Evolutionary conservation across 1,284 basidiomycete genomes (phyloP).

Genomic region (Microbotryum saponariae): DNA sequence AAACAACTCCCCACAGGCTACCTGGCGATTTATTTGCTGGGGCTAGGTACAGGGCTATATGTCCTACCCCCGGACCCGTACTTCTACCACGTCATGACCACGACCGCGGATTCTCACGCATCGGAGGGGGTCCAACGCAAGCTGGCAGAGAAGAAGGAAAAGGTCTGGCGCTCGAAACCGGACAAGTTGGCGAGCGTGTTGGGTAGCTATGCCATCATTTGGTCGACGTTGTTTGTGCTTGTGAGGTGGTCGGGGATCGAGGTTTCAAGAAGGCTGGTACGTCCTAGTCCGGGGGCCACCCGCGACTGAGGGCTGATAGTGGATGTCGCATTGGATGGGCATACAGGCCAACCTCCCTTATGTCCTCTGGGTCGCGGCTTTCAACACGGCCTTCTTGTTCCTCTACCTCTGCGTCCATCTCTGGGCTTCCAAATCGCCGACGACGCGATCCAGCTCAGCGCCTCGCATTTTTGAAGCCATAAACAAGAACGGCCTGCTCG

Average conservation of each 20-base stretch:
- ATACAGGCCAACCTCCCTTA: slow-evolving; percentile 77
- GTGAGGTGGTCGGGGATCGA: slow-evolving; percentile 27
- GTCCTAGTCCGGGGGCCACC: background rate
- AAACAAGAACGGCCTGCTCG: slow-evolving; percentile 67
- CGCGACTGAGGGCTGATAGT: background rate
- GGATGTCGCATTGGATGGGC: background rate
- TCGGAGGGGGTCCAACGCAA: slow-evolving; percentile 25
- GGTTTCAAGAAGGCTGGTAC: slow-evolving; percentile 69
- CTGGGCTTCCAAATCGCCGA: slow-evolving; percentile 38
- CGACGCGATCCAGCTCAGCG: slow-evolving; percentile 33
- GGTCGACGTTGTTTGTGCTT: slow-evolving; percentile 60
- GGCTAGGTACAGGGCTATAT: slow-evolving; percentile 71
- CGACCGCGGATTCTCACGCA: background rate
- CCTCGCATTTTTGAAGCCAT: slow-evolving; percentile 67
- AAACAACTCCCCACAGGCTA: slow-evolving; percentile 57
- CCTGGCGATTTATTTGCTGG: slow-evolving; percentile 78
- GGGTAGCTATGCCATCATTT: slow-evolving; percentile 64
- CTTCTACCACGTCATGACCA: slow-evolving; percentile 15
- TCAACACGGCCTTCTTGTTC: slow-evolving; percentile 78
- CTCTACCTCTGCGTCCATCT: slow-evolving; percentile 69
- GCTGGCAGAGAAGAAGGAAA: slow-evolving; percentile 14
- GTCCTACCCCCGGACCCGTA: slow-evolving; percentile 51
- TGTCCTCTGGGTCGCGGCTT: slow-evolving; percentile 80
- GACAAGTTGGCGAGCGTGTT: slow-evolving; percentile 68
- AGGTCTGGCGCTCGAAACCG: slow-evolving; percentile 15